Evolutionary conservation across 2,329 filamentous ascomycete species (phyloP).

Genomic region (Penicillium capsulatum): DNA sequence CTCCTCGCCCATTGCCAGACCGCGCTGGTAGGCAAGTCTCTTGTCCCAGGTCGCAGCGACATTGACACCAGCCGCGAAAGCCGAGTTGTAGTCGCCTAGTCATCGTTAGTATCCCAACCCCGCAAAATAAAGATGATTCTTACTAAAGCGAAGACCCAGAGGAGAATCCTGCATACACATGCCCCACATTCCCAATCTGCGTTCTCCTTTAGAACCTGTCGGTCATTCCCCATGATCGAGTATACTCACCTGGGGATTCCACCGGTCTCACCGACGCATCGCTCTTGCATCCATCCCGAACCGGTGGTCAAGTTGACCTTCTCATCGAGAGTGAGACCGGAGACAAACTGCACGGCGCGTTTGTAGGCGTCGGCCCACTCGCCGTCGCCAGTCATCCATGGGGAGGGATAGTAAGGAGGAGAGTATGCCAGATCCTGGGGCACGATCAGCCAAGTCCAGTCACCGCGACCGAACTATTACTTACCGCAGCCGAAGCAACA

Average conservation of each 20-base stretch:
- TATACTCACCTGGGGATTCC: conserved; percentile 39
- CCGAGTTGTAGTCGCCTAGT: conserved; percentile 70
- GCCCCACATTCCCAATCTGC: conserved; percentile 55
- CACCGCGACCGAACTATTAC: background rate
- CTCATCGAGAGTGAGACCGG: conserved; percentile 74
- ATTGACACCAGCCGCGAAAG: conserved; percentile 73
- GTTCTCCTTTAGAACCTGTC: conserved; percentile 2
- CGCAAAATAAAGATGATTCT: conserved; percentile 20
- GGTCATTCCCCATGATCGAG: conserved; percentile 2
- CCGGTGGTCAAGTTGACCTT: conserved; percentile 96
- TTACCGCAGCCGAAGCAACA: conserved; percentile 33
- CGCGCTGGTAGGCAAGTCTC: conserved; percentile 63
- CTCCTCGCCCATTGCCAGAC: conserved; percentile 69
- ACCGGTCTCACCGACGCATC: conserved; percentile 70
- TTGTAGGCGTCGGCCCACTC: conserved; percentile 72
- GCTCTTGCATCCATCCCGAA: conserved; percentile 66
- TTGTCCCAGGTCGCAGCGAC: conserved; percentile 81
- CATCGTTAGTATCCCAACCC: conserved; percentile 2
- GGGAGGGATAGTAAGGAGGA: conserved; percentile 75
- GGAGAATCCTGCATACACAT: conserved; percentile 88
- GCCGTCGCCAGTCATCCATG: conserved; percentile 74
- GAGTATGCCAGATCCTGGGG: conserved; percentile 41
- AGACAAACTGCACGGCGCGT: conserved; percentile 74
- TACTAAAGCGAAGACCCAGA: conserved; percentile 67
- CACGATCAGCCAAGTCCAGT: conserved; percentile 5